A percentile compares a stretch with the other conserved stretches of the same genome.
These are phyloP conservation scores for Massarina eburnea DNA, from an alignment of 2,329 filamentous ascomycete species.

Conservation along the genomic window DNA sequence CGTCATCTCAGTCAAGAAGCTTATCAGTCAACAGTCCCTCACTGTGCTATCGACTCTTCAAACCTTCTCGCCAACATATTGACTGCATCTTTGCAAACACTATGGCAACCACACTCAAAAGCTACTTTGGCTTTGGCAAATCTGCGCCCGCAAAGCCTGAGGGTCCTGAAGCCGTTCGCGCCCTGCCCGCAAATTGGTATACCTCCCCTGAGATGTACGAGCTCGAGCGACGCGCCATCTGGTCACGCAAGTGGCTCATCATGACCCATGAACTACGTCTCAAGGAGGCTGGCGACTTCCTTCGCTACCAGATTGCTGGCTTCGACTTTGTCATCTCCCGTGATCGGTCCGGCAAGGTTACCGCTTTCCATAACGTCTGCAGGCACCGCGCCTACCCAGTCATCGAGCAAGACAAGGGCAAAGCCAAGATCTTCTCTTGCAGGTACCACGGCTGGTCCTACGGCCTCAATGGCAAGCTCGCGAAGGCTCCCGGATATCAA, in stretches of 20 bases:
- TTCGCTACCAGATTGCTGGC: slow-evolving; percentile 12
- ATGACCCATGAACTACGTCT: slow-evolving; percentile 33
- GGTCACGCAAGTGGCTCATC: slow-evolving; percentile 42
- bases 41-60: neutral
- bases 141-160: neutral
- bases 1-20: neutral
- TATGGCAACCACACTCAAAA: slow-evolving; percentile 5
- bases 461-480: slow-evolving; percentile 40
- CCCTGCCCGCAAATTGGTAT: slow-evolving; percentile 42
- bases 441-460: slow-evolving; percentile 50
- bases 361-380: slow-evolving; percentile 46
- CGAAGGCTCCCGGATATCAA: slow-evolving; percentile 45
- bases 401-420: slow-evolving; percentile 23
- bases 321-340: slow-evolving; percentile 14
- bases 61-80: neutral
- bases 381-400: slow-evolving; percentile 42
- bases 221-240: slow-evolving; percentile 49
- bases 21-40: neutral
- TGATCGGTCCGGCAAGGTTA: slow-evolving; percentile 14
- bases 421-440: slow-evolving; percentile 37
- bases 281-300: slow-evolving; percentile 14
- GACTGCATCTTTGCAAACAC: neutral
- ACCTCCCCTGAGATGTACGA: slow-evolving; percentile 43
- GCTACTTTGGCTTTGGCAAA: slow-evolving; percentile 6
- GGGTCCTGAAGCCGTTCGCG: slow-evolving; percentile 27